Base-by-base conservation (phyloP, 257 asterid genomes). In the Gentiana dahurica region DNA sequence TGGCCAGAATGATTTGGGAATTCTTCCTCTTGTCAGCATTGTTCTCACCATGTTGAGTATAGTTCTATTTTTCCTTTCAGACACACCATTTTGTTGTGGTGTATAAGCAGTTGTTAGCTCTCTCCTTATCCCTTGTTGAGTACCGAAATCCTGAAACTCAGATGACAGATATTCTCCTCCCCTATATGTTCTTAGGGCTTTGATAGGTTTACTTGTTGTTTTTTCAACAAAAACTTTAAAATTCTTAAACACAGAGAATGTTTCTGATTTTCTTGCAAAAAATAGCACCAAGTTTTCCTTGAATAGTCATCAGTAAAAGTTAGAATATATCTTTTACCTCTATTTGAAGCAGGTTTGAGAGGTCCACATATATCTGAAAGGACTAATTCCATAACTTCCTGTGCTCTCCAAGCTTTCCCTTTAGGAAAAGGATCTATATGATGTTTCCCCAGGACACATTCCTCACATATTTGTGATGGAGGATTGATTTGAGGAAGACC, bases 41-140 rank as follows among this genome's bases (percentile, higher is more conserved):
- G 34, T 32, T 49, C 57, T 49, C 34, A 57, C 15, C 24, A 37
- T 51, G 5, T 8, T 34, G n/a, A 60, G 12, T 7, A 60, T 11
- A 10, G 57, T 60, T 49, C 34, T 13, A 51, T 60, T 60, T 4
- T 44, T 9, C 4, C 57, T 8, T 13, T 60, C 65, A 5, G 36
- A 47, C 43, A 60, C 65, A 6, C 57, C 65, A n/a, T 60, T 60
- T 0, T 50, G 56, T 1, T 60, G 65, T 9, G 57, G 57, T 11
- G 65, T 34, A 36, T 49, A 60, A 7, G 67, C 34, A 2, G 59
- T 34, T 1, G 64, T 65, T 4, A 60, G 4, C 2, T 68, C 54
- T 12, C 69, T 38, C 0, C 3, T 4, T 1, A 68, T 56, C 0
- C 64, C 73, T 8, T 55, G 8, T 1, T 12, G 6, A 1, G 10